These are phyloP conservation scores for Lachnellula occidentalis DNA, from an alignment of 2,329 filamentous ascomycete species.

Conservation along the genomic window DNA sequence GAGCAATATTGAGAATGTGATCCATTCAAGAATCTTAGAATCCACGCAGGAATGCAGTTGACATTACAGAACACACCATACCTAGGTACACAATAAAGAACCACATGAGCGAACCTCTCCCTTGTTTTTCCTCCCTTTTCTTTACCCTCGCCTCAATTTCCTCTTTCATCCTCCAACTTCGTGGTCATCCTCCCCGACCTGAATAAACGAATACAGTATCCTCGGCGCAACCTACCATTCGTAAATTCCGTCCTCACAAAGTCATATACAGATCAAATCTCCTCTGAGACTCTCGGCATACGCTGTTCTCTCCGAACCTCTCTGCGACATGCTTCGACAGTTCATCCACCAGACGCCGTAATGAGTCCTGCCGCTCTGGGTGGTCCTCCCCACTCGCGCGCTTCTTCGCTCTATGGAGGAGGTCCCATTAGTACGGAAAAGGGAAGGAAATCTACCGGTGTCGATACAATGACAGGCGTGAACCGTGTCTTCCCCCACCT, in stretches of 20 bases:
- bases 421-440: conserved; percentile 20
- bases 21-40: too few relatives aligned
- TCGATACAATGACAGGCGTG: conserved; percentile 16
- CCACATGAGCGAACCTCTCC: too few relatives aligned
- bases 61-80: too few relatives aligned
- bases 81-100: too few relatives aligned
- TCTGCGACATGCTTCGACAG: conserved; percentile 18
- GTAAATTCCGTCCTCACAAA: not conserved
- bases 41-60: too few relatives aligned
- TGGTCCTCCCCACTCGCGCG: conserved; percentile 19
- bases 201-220: not conserved
- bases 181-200: too few relatives aligned
- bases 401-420: conserved; percentile 21
- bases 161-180: too few relatives aligned
- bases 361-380: conserved; percentile 30
- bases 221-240: too few relatives aligned
- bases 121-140: too few relatives aligned
- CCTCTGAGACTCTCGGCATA: not conserved
- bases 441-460: conserved; percentile 9
- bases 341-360: conserved; percentile 4
- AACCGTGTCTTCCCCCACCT: conserved; percentile 36
- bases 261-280: not conserved
- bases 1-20: too few relatives aligned
- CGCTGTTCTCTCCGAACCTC: not conserved
- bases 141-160: too few relatives aligned